phyloP scores from a whole-genome alignment of 345 rosid species.

The Bruguiera parviflora region DNA sequence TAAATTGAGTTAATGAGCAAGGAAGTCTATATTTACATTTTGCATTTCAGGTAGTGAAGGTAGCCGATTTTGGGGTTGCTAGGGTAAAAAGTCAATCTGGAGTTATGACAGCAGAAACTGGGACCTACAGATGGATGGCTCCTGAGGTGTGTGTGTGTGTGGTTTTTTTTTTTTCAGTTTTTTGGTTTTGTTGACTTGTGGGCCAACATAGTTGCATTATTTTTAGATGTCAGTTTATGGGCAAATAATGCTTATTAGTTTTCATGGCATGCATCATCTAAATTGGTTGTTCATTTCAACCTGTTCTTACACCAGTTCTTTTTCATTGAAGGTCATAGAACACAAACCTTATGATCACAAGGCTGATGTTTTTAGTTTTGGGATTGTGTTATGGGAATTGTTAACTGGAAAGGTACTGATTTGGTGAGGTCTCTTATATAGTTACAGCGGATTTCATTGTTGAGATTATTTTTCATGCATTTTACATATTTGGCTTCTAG shows the following conservation, averaged over 20 bases:
- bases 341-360: slow-evolving; percentile 98
- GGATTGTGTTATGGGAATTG: slow-evolving; percentile 86
- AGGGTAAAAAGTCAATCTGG: slow-evolving; percentile 89
- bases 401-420: slow-evolving; percentile 80
- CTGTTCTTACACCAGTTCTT: slow-evolving; percentile 35
- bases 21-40: neutral
- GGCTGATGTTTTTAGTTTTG: slow-evolving; percentile 94
- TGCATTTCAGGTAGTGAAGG: slow-evolving; percentile 74
- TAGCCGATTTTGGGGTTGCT: slow-evolving; percentile 98
- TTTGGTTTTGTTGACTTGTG: neutral
- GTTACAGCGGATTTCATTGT: neutral
- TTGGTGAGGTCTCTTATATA: neutral
- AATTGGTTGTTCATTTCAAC: slow-evolving; percentile 10
- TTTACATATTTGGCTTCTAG: slow-evolving; percentile 44
- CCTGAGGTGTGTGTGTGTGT: slow-evolving; percentile 59
- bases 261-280: neutral
- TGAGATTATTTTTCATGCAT: neutral
- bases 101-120: slow-evolving; percentile 99
- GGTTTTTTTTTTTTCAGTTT: neutral
- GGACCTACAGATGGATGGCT: slow-evolving; percentile 99
- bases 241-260: neutral
- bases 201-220: neutral
- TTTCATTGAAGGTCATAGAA: slow-evolving; percentile 72
- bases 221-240: neutral
- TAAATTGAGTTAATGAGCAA: no score